A percentile compares a stretch with the other conserved stretches of the same genome.
Evolutionary conservation across 148 eudicot species (phyloP).

Genomic region (Dysphania ambrosioides): DNA sequence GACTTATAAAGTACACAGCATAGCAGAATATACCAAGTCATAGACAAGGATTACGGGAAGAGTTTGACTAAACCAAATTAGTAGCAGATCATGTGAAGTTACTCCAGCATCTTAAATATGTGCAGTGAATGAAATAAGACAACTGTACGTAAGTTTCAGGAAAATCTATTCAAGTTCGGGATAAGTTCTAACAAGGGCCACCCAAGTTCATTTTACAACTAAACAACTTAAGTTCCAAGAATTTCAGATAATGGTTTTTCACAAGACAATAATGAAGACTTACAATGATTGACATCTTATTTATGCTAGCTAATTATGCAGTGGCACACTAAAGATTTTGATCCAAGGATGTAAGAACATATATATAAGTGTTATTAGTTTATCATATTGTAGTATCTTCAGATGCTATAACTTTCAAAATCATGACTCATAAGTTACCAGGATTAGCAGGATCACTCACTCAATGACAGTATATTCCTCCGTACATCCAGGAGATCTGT

Average conservation of each 20-base stretch:
- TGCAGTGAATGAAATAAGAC: background rate
- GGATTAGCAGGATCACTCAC: conserved; percentile 44
- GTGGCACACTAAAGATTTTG: background rate
- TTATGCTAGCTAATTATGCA: background rate
- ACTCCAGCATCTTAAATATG: background rate
- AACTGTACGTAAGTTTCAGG: background rate
- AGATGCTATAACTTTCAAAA: background rate
- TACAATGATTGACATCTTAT: background rate
- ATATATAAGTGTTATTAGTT: background rate
- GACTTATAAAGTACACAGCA: background rate
- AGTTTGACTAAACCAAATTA: background rate
- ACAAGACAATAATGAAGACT: no score
- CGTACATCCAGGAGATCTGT: conserved; percentile 89
- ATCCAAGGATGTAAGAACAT: background rate
- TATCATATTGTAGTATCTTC: conserved; percentile 8
- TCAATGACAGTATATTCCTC: conserved; percentile 83
- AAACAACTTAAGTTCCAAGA: no score
- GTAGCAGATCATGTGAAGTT: background rate
- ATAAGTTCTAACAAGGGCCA: background rate
- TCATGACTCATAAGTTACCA: background rate
- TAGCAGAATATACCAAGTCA: background rate
- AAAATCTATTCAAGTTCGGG: background rate
- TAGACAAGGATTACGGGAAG: background rate
- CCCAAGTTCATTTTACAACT: background rate
- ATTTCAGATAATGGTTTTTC: no score